These are phyloP conservation scores for carrot (Daucus carota) DNA, from an alignment of 129 eudicot genomes.

Conservation along the genomic window DNA sequence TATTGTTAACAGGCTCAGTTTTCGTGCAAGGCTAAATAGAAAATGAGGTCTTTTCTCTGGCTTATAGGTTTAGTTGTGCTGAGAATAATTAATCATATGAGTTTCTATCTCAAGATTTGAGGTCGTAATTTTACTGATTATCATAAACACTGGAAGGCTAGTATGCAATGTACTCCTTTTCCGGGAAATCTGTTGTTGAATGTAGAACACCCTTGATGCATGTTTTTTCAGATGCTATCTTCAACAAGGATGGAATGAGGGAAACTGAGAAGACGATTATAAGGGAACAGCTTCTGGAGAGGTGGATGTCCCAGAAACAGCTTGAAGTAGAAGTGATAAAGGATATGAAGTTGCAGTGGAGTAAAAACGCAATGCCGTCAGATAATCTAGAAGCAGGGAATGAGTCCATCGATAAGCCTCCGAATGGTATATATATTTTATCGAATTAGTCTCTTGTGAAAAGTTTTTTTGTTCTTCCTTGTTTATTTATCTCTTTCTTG, in stretches of 20 bases:
- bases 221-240: not conserved
- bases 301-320: not conserved
- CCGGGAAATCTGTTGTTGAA: not conserved
- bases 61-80: not conserved
- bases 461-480: not conserved
- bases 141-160: not conserved
- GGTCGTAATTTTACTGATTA: not conserved
- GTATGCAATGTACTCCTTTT: not conserved
- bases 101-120: not conserved
- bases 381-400: not conserved
- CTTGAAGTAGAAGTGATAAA: not conserved
- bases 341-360: not conserved
- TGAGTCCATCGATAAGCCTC: not conserved
- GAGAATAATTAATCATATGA: not conserved
- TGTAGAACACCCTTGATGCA: not conserved
- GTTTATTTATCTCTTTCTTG: too few relatives aligned
- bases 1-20: not conserved
- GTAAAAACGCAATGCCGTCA: not conserved
- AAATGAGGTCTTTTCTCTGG: not conserved
- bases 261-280: not conserved
- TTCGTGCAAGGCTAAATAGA: not conserved
- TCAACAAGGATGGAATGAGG: not conserved
- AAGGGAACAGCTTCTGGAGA: not conserved
- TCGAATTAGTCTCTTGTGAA: not conserved
- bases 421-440: not conserved